Evolutionary conservation across 129 eudicot genomes (phyloP).

Genomic region (Smallanthus sonchifolius): DNA sequence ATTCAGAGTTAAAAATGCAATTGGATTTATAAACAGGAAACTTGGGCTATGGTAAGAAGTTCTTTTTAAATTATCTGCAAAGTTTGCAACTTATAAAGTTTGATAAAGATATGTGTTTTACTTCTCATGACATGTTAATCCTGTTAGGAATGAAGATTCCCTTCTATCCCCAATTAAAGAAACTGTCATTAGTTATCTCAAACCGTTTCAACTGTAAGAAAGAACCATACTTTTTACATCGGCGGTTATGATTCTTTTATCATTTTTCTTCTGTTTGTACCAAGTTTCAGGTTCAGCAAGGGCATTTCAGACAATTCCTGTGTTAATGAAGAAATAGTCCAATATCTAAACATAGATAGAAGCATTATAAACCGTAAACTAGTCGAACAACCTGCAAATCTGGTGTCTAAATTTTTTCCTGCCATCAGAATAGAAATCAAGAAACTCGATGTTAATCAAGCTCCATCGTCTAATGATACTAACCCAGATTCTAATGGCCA

Average conservation of each 20-base stretch:
- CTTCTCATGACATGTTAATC: slow-evolving; percentile 9
- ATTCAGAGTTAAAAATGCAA: slow-evolving; percentile 31
- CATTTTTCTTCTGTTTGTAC: neutral
- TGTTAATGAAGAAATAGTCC: slow-evolving; percentile 22
- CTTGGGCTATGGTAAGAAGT: slow-evolving; percentile 54
- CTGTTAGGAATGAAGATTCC: slow-evolving; percentile 25
- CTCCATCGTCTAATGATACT: slow-evolving; percentile 13
- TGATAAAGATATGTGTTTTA: neutral
- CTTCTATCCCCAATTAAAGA: slow-evolving; percentile 24
- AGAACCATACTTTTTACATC: neutral
- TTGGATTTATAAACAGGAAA: slow-evolving; percentile 54
- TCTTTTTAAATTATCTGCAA: neutral
- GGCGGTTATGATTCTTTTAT: neutral
- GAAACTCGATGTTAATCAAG: slow-evolving; percentile 14
- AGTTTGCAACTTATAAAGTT: neutral
- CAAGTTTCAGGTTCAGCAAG: slow-evolving; percentile 39
- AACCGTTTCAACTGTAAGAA: slow-evolving; percentile 42
- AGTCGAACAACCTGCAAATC: slow-evolving; percentile 51
- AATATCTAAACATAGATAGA: slow-evolving; percentile 21
- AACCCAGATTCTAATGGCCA: neutral
- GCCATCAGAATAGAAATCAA: slow-evolving; percentile 31
- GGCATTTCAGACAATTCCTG: slow-evolving; percentile 8
- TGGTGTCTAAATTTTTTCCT: slow-evolving; percentile 43
- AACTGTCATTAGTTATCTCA: slow-evolving; percentile 26
- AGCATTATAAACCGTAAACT: slow-evolving; percentile 46